These are phyloP conservation scores for Phytopythium chamaehyphon DNA, from an alignment of 352 stramenopile species.

Conservation along the genomic window DNA sequence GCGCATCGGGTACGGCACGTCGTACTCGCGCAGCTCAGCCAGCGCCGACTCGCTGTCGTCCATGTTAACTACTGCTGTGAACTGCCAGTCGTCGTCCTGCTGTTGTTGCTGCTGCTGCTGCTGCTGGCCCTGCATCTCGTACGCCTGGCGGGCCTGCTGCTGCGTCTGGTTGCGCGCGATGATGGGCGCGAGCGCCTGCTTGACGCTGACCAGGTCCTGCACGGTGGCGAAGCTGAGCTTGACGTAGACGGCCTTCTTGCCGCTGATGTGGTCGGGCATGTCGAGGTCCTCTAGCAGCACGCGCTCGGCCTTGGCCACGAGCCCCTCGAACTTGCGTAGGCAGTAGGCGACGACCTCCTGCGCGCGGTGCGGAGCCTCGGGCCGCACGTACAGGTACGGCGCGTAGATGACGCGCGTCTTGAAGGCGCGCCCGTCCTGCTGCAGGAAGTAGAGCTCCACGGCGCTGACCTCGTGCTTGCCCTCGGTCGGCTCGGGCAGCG, in stretches of 20 bases:
- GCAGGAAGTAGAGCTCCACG: conserved; percentile 95
- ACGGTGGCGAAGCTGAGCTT: conserved; percentile 90
- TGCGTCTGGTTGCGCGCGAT: conserved; percentile 64
- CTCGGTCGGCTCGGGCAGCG: conserved; percentile 47
- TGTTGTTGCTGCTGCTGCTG: conserved; percentile 38
- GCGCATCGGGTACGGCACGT: conserved; percentile 97
- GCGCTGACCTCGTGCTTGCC: conserved; percentile 83
- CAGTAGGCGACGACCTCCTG: conserved; percentile 82
- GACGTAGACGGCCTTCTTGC: conserved; percentile 83
- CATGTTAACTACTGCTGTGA: conserved; percentile 10
- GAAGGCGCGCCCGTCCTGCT: conserved; percentile 92
- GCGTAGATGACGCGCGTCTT: conserved; percentile 94
- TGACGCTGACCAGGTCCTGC: conserved; percentile 60
- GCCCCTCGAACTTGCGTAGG: conserved; percentile 79
- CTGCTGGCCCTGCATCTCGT: conserved; percentile 51
- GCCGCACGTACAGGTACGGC: conserved; percentile 96
- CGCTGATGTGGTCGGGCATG: conserved; percentile 85
- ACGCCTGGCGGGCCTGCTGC: conserved; percentile 57
- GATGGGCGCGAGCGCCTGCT: conserved; percentile 54
- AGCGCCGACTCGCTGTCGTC: conserved; percentile 73
- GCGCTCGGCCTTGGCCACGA: conserved; percentile 68
- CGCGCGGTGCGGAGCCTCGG: conserved; percentile 40
- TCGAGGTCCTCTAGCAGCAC: conserved; percentile 90
- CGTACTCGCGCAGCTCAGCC: conserved; percentile 96
- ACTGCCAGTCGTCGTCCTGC: conserved; percentile 18